Percentiles rank a stretch among this genome's conserved stretches.
Evolutionary conservation across 768 basidiomycete genomes (phyloP).

Genomic region (Kwoniella bestiolae): DNA sequence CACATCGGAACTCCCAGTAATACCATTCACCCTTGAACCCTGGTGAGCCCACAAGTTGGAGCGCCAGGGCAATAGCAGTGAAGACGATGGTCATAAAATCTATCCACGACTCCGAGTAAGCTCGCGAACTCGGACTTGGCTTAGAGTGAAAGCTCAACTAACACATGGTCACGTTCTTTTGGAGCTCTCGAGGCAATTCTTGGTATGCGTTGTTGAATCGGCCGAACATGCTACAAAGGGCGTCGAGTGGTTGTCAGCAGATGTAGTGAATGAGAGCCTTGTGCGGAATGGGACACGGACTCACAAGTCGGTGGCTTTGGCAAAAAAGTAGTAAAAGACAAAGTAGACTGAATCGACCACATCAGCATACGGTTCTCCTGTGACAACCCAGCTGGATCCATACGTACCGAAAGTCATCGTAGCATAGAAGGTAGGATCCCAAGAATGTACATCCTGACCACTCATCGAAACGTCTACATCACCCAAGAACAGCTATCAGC

Average conservation of each 20-base stretch:
- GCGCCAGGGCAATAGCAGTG: slow-evolving; percentile 36
- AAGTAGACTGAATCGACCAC: slow-evolving; percentile 25
- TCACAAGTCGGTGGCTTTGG: slow-evolving; percentile 28
- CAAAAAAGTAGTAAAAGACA: slow-evolving; percentile 31
- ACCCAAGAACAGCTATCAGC: not conserved
- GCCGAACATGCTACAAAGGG: slow-evolving; percentile 22
- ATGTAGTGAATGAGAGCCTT: not conserved
- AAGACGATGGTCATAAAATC: slow-evolving; percentile 41
- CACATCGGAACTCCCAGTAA: slow-evolving; percentile 25
- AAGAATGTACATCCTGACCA: slow-evolving; percentile 30
- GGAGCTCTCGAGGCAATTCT: slow-evolving; percentile 24
- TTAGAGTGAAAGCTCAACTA: not conserved
- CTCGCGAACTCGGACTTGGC: not conserved
- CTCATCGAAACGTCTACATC: slow-evolving; percentile 36
- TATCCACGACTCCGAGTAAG: slow-evolving; percentile 7
- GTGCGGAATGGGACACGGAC: slow-evolving; percentile 4
- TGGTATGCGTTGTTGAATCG: slow-evolving; percentile 16
- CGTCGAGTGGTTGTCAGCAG: too few relatives aligned
- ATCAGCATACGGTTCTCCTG: not conserved
- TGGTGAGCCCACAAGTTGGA: slow-evolving; percentile 35
- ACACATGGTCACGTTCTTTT: slow-evolving; percentile 46
- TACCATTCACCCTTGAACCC: slow-evolving; percentile 27
- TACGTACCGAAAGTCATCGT: slow-evolving; percentile 32
- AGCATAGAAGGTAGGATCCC: slow-evolving; percentile 41
- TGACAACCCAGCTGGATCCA: not conserved